phyloP scores from a whole-genome alignment of 768 basidiomycete genomes.

The Agrocybe praecox region DNA sequence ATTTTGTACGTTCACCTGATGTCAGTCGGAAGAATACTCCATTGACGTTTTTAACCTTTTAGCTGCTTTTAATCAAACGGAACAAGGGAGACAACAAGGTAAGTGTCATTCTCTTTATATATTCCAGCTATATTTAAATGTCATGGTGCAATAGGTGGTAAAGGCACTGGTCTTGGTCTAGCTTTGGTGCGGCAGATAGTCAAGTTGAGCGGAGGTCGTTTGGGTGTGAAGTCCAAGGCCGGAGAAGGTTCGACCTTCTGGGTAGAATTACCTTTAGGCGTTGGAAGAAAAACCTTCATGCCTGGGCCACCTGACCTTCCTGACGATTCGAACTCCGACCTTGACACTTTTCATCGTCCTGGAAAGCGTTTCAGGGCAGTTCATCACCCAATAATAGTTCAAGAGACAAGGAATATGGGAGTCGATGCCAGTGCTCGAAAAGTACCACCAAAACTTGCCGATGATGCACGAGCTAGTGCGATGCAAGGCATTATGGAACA shows the following conservation, averaged over 20 bases:
- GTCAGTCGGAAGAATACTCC: neutral
- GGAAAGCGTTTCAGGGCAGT: slow-evolving; percentile 7
- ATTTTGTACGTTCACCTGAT: slow-evolving; percentile 53
- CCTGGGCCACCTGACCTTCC: slow-evolving; percentile 21
- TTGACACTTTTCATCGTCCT: slow-evolving; percentile 27
- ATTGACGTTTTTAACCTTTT: slow-evolving; percentile 33
- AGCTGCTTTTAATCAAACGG: slow-evolving; percentile 73
- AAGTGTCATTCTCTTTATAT: neutral
- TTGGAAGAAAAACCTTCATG: slow-evolving; percentile 56
- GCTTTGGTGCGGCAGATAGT: slow-evolving; percentile 82
- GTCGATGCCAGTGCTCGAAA: slow-evolving; percentile 25
- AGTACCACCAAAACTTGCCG: slow-evolving; percentile 25
- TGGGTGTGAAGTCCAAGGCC: slow-evolving; percentile 67
- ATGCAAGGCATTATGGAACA: slow-evolving; percentile 69
- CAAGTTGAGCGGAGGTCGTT: slow-evolving; percentile 69
- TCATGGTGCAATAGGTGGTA: slow-evolving; percentile 44
- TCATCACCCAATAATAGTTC: neutral
- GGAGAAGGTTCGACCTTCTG: slow-evolving; percentile 85
- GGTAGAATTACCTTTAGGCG: slow-evolving; percentile 82
- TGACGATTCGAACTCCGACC: slow-evolving; percentile 24
- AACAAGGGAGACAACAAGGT: slow-evolving; percentile 73
- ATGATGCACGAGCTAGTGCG: slow-evolving; percentile 38
- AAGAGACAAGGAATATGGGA: slow-evolving; percentile 25
- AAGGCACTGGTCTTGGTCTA: slow-evolving; percentile 74
- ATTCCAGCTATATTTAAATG: neutral